These are phyloP conservation scores for Blastosporella zonata DNA, from an alignment of 1,284 basidiomycete species.

Conservation along the genomic window DNA sequence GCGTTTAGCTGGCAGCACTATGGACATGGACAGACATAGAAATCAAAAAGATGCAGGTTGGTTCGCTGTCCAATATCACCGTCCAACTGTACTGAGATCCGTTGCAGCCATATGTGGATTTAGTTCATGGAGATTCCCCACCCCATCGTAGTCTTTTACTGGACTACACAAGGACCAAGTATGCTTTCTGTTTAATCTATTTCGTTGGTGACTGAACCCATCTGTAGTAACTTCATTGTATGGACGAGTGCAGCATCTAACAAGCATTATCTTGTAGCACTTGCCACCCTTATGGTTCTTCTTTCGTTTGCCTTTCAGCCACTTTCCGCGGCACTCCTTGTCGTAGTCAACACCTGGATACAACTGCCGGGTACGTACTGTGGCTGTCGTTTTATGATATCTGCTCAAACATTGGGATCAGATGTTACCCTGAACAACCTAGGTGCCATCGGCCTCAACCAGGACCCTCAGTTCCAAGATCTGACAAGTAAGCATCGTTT, in stretches of 20 bases:
- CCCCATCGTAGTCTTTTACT: constrained; percentile 46
- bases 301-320: constrained; percentile 47
- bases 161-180: constrained; percentile 53
- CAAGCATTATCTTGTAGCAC: constrained; percentile 45
- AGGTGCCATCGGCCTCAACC: constrained; percentile 41
- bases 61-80: constrained; percentile 4
- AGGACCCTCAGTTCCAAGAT: constrained; percentile 40
- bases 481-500: constrained; percentile 37
- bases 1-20: constrained; percentile 38
- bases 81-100: not conserved
- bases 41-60: constrained; percentile 52
- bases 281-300: constrained; percentile 45
- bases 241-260: constrained; percentile 43
- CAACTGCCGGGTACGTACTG: constrained; percentile 33
- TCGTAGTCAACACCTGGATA: constrained; percentile 42
- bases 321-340: constrained; percentile 45
- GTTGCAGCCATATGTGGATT: constrained; percentile 51
- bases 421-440: constrained; percentile 36
- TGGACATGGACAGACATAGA: constrained; percentile 57
- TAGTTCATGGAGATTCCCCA: constrained; percentile 49
- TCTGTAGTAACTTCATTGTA: constrained; percentile 41
- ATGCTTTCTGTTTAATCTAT: constrained; percentile 12
- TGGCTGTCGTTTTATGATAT: not conserved
- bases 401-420: constrained; percentile 15
- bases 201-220: not conserved